Evolutionary conservation across 805 yeast species (phyloP), one percentile per base, ranked within the genome.

Genomic region (Yamadazyma philogaea): DNA sequence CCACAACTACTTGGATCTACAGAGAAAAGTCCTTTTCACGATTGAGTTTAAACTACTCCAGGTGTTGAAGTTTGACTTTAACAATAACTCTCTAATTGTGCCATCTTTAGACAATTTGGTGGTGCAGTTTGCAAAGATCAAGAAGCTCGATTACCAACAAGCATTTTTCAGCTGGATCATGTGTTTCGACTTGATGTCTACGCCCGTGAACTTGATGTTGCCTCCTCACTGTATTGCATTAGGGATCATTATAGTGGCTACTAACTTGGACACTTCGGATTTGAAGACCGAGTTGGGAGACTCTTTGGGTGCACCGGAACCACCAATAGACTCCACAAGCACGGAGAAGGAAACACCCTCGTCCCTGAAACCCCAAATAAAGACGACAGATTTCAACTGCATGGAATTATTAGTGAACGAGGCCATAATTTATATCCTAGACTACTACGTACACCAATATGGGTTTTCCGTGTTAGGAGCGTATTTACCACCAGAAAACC

Each of bases 181-280:
- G 2, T 70, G 81, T n/a, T 79, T 79, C 51, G 97, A 89, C 58
- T 68, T 81, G 8, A 78, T 82, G 56, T 75, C 81, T 42, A 79
- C 95, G 2, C 87, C 85, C 28, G 69, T 84, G 14, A 72, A 80
- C 7, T 61, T 89, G 27, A 81, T 78, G 52, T 73, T 79, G 7
- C 93, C 96, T 1, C 81, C 87, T 3, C 91, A 87, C 57, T 74
- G 82, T 20, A 77, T 84, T 24, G 88, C 96, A 0, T 55, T 87
- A 40, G 84, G 87, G 3, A 73, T 79, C 21, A 61, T 88, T 34
- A 77, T 77, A 33, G 67, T 87, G 21, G 78, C 91, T 1, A 67
- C 72, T 32, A 78, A 77, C 52, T 51, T 82, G 32, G 60, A 71
- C 35, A 66, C 70, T 4, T 45, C 55, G 33, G 66, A 64, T 26